Evolutionary conservation across 129 eudicot genomes (phyloP), one percentile per base, ranked within the genome.

Genomic region (Escallonia herrerae): DNA sequence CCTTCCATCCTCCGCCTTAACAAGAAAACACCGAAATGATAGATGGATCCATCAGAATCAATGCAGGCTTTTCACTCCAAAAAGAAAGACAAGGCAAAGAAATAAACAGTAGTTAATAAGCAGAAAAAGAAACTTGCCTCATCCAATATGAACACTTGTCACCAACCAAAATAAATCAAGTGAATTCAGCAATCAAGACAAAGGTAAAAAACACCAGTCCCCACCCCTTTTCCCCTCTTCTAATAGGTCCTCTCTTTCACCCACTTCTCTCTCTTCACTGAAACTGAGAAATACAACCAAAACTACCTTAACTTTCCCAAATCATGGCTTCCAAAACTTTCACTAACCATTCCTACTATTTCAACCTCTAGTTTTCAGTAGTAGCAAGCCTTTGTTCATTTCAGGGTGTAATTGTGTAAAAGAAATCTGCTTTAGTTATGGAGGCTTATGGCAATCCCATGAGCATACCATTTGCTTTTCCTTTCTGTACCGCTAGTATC

Each of bases 11-110:
- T 84, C 77, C 80, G 84, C 86, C 79, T 66, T 86, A 84, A 86
- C 82, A 83, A 76, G 91, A 83, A 71, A 83, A 67, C 81, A 72
- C 79, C 82, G 95, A 84, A 72, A 58, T 71, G 95, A 90, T 86
- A 84, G 95, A 90, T 86, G 88, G 75, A 81, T 83, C 87, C 82
- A 73, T 85, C 90, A 79, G 62, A 72, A 56, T 68, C 82, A 52
- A 64, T 63, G 70, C 76, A 75, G 67, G 43, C 52, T 66, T 72
- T 54, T 60, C 56, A 13, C 63, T 40, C 71, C 42, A 45, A 55
- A 40, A 73, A 65, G 50, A 22, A 22, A 22, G 33, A 22, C 33
- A 1, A 22, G 33, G 33, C 33, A 43, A 52, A 60, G 62, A 42
- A 15, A 7, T 15, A 52, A 58, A 40, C 41, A 43, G 9, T 65